Conservation (phyloP, 768 basidiomycete genomes). For the Wakefieldia striispora region DNA sequence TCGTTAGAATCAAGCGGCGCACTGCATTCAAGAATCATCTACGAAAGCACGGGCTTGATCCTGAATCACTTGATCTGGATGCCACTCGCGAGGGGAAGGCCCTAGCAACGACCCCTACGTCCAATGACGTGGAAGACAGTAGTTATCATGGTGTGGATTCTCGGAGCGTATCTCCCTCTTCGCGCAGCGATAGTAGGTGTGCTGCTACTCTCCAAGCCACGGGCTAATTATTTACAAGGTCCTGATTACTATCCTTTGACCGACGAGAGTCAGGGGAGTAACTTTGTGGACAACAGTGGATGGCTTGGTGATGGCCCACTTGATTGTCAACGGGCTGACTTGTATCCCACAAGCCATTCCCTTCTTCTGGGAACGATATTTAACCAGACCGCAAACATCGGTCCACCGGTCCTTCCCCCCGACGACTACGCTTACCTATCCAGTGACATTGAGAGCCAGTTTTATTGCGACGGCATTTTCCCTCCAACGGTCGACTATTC, state of each 20-base stretch:
- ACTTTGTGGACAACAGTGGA: neutral
- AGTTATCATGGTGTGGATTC: neutral
- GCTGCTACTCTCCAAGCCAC: neutral
- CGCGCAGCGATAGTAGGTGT: constrained; percentile 15
- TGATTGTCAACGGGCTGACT: constrained; percentile 3
- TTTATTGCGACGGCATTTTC: constrained; percentile 6
- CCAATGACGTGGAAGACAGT: constrained; percentile 2
- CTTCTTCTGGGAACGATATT: neutral
- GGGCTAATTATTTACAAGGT: constrained; percentile 14
- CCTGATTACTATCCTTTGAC: neutral
- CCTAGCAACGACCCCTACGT: constrained; percentile 8
- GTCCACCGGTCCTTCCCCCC: neutral
- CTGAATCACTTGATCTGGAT: constrained; percentile 15
- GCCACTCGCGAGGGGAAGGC: constrained; percentile 12
- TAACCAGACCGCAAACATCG: constrained; percentile 2
- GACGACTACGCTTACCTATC: constrained; percentile 4
- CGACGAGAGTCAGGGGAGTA: neutral
- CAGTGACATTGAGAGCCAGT: neutral
- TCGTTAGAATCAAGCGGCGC: constrained; percentile 59
- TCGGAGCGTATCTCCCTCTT: constrained; percentile 6
- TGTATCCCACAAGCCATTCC: constrained; percentile 1
- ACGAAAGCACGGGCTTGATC: constrained; percentile 43
- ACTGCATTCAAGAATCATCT: constrained; percentile 57
- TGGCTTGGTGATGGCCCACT: constrained; percentile 5
- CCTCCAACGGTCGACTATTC: constrained; percentile 6